Percentiles rank a stretch among this genome's conserved stretches.
These are phyloP conservation scores for Oryza meyeriana DNA, from an alignment of 176 grass and related monocot species.

Conservation along the genomic window DNA sequence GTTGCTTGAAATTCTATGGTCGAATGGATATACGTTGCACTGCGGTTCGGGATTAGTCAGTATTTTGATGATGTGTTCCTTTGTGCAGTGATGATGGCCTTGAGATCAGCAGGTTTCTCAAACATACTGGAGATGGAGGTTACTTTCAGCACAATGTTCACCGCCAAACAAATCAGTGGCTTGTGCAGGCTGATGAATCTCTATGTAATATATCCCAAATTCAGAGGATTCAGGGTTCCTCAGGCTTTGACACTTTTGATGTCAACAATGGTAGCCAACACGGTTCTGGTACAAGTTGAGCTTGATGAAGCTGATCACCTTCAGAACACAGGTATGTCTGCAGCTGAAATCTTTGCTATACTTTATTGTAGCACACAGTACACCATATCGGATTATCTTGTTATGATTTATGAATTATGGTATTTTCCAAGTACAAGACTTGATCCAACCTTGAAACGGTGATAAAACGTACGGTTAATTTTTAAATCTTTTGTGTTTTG, in stretches of 20 bases:
- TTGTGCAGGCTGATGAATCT: neutral
- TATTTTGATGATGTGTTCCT: neutral
- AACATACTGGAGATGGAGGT: neutral
- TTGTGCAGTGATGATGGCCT: neutral
- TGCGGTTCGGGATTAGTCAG: neutral
- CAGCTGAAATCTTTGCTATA: neutral
- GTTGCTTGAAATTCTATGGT: neutral
- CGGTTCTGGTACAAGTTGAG: neutral
- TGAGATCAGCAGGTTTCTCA: neutral
- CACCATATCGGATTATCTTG: neutral
- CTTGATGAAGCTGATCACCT: conserved; percentile 8
- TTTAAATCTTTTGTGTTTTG: neutral
- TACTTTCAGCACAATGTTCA: neutral
- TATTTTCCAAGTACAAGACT: no score
- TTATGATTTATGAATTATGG: neutral
- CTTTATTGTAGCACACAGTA: neutral
- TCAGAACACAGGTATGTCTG: neutral
- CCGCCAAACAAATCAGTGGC: neutral
- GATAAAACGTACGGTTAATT: neutral
- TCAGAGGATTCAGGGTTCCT: neutral
- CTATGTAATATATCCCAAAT: neutral
- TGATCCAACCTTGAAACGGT: neutral
- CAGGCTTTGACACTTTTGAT: neutral
- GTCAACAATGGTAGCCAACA: neutral
- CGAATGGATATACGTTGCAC: neutral